A percentile compares a stretch with the other conserved stretches of the same genome.
phyloP scores from a whole-genome alignment of 139 green algal genomes.

The Chlamydomonas applanata region DNA sequence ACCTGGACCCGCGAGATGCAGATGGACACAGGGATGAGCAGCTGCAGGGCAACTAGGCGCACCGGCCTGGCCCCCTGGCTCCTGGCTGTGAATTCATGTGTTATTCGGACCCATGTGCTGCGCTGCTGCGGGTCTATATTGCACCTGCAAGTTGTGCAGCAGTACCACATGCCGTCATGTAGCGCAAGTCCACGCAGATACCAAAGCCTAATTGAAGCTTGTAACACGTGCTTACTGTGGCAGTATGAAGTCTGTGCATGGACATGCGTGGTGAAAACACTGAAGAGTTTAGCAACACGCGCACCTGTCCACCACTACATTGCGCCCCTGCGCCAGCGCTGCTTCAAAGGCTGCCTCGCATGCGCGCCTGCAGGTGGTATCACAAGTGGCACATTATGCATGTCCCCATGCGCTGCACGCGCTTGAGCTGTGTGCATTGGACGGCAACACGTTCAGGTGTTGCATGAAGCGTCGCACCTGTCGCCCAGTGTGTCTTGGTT shows the following conservation, averaged over 20 bases:
- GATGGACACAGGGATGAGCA: constrained; percentile 13
- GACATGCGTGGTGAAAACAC: no score
- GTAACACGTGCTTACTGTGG: no score
- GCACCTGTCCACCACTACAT: constrained; percentile 21
- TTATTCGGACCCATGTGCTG: constrained; percentile 1
- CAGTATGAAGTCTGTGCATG: not conserved
- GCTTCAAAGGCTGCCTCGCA: not conserved
- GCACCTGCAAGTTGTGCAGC: constrained; percentile 20
- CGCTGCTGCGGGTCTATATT: constrained; percentile 12
- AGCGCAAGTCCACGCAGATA: no score
- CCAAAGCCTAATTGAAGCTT: no score
- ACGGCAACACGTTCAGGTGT: no score
- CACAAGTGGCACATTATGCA: no score
- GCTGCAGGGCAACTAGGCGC: constrained; percentile 10
- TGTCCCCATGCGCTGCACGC: not conserved
- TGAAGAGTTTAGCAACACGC: not conserved
- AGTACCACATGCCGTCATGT: no score
- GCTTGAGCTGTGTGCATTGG: no score
- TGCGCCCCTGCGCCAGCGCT: not conserved
- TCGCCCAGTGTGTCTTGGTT: constrained; percentile 14
- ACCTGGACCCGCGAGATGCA: constrained; percentile 8
- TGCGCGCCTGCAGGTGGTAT: not conserved
- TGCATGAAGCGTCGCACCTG: not conserved
- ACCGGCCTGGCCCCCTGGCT: not conserved
- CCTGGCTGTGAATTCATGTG: not conserved